phyloP scores from a whole-genome alignment of 495 filamentous ascomycete species.

The Penicillium ochrochloron region DNA sequence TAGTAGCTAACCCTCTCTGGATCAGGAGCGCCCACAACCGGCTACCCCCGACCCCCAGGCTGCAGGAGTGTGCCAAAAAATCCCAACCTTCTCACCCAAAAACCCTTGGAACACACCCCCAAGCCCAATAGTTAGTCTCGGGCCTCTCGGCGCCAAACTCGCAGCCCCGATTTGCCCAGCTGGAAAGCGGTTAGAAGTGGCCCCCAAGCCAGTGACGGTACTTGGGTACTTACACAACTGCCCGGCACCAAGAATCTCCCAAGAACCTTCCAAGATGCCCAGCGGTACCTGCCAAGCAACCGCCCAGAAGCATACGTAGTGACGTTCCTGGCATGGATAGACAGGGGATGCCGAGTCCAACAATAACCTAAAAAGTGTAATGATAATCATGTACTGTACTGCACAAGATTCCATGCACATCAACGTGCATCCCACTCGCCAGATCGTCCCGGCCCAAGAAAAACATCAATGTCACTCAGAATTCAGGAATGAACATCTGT shows the following conservation, averaged over 20 bases:
- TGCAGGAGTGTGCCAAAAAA: background rate
- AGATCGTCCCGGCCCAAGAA: background rate
- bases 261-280: constrained; percentile 8
- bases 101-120: background rate
- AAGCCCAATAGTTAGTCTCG: constrained; percentile 4
- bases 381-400: background rate
- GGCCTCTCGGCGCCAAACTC: constrained; percentile 11
- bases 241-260: constrained; percentile 11
- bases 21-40: constrained; percentile 5
- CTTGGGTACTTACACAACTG: too few species aligned
- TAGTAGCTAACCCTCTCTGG: constrained; percentile 10
- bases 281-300: background rate
- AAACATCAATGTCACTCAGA: background rate
- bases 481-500: constrained; percentile 8
- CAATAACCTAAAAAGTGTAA: too few species aligned
- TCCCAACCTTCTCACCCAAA: background rate
- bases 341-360: background rate
- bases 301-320: background rate
- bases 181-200: background rate
- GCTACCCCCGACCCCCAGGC: background rate
- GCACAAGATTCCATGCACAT: background rate
- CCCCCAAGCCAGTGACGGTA: background rate
- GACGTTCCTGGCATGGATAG: constrained; percentile 1
- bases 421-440: background rate
- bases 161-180: background rate